Conservation (phyloP, 2,329 filamentous ascomycete species). For the Pseudopyrenochaeta lycopersici region DNA sequence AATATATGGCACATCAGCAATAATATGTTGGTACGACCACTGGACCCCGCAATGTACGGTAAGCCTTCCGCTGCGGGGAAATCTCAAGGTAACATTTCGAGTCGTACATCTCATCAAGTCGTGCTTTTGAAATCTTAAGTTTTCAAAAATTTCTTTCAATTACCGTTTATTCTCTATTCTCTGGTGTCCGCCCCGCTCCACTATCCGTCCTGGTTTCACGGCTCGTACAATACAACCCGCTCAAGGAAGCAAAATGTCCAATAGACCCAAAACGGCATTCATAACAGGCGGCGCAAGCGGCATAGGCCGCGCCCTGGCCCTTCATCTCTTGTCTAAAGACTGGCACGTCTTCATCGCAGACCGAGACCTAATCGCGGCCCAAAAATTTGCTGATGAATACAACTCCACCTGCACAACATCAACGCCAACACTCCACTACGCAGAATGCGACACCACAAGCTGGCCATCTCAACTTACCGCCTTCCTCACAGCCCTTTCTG, state of each 20-base stretch:
- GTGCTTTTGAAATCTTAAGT: neutral
- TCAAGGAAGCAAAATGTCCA: neutral
- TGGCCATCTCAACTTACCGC: slow-evolving; percentile 50
- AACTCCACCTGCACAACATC: slow-evolving; percentile 7
- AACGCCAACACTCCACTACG: slow-evolving; percentile 23
- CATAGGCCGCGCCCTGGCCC: slow-evolving; percentile 45
- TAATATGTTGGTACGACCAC: neutral
- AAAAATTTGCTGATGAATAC: slow-evolving; percentile 31
- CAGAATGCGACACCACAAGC: slow-evolving; percentile 43
- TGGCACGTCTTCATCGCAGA: slow-evolving; percentile 62
- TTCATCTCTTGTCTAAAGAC: slow-evolving; percentile 38
- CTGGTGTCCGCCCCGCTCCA: no score
- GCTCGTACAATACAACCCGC: no score
- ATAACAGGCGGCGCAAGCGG: slow-evolving; percentile 40
- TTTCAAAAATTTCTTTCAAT: neutral
- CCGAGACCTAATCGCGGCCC: slow-evolving; percentile 34
- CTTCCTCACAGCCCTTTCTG: slow-evolving; percentile 46
- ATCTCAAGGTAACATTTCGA: neutral
- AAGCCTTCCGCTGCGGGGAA: neutral
- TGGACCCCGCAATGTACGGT: neutral
- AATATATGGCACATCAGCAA: neutral
- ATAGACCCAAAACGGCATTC: slow-evolving; percentile 15
- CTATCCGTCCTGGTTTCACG: no score
- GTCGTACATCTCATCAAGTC: neutral
- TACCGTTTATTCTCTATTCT: neutral